A percentile compares a stretch with the other conserved stretches of the same genome.
These are phyloP conservation scores for Blastobotrys persicus DNA, from an alignment of 1,139 yeast genomes.

Conservation along the genomic window DNA sequence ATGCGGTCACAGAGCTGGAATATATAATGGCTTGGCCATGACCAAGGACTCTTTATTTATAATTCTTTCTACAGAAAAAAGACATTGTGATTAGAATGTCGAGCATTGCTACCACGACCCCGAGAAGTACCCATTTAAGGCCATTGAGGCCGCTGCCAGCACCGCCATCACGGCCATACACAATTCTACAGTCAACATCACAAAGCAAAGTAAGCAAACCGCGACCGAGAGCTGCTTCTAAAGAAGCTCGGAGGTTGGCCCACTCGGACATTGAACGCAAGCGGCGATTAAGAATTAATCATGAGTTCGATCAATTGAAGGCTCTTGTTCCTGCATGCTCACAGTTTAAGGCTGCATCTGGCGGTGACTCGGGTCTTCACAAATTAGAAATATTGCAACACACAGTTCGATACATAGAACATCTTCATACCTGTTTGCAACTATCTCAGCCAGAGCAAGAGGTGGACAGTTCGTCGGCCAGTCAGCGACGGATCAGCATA, in stretches of 20 bases:
- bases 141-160: slow-evolving; percentile 20
- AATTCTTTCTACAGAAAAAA: background rate
- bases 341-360: slow-evolving; percentile 37
- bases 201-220: slow-evolving; percentile 3
- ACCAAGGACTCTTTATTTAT: background rate
- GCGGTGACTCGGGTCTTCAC: slow-evolving; percentile 62
- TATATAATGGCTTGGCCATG: background rate
- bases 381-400: slow-evolving; percentile 77
- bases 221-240: background rate
- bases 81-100: background rate
- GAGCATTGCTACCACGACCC: slow-evolving; percentile 2
- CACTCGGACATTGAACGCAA: slow-evolving; percentile 81
- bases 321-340: slow-evolving; percentile 78
- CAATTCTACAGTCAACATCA: slow-evolving; percentile 20
- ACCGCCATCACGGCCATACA: slow-evolving; percentile 24
- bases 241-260: slow-evolving; percentile 52
- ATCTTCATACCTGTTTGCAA: slow-evolving; percentile 47
- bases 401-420: slow-evolving; percentile 74
- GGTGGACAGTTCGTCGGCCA: slow-evolving; percentile 6
- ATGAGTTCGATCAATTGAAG: slow-evolving; percentile 80
- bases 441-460: background rate
- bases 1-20: slow-evolving; percentile 8
- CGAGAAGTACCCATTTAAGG: slow-evolving; percentile 7
- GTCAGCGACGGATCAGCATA: slow-evolving; percentile 7
- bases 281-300: slow-evolving; percentile 71